Evolutionary conservation across 1,139 yeast species (phyloP).

Genomic region (Taphrina wiesneri): DNA sequence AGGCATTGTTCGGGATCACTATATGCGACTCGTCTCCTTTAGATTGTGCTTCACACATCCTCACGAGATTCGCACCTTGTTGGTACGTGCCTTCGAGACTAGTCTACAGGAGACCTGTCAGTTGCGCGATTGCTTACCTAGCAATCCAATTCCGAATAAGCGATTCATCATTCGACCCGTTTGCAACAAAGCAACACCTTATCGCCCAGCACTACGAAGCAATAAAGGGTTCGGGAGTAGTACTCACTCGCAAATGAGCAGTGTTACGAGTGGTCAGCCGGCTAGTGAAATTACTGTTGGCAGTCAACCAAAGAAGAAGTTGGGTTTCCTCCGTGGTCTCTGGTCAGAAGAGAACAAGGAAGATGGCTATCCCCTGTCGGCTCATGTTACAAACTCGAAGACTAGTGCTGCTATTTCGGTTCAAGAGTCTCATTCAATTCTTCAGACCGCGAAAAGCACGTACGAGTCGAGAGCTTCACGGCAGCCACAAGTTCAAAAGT

Average conservation of each 20-base stretch:
- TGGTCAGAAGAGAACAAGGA: conserved; percentile 29
- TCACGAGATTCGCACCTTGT: neutral
- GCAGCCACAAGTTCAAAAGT: conserved; percentile 15
- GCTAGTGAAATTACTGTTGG: neutral
- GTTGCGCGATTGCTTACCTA: conserved; percentile 25
- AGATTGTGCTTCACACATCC: conserved; percentile 7
- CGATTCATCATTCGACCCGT: conserved; percentile 23
- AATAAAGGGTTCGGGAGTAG: neutral
- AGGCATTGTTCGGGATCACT: conserved; percentile 29
- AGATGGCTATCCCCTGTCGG: neutral
- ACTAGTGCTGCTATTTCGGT: neutral
- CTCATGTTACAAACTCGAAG: neutral
- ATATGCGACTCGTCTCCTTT: conserved; percentile 26
- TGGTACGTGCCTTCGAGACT: conserved; percentile 22
- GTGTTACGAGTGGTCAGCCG: neutral
- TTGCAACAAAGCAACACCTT: neutral
- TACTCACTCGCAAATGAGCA: neutral
- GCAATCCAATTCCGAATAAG: conserved; percentile 31
- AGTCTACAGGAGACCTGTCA: conserved; percentile 26
- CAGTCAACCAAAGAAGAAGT: conserved; percentile 11
- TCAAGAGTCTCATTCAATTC: neutral
- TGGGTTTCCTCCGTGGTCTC: conserved; percentile 22
- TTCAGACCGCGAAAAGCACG: neutral
- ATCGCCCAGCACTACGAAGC: neutral
- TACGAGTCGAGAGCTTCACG: neutral